Conservation (phyloP, 2,329 filamentous ascomycete species). For the Myriosclerotinia duriaeana region DNA sequence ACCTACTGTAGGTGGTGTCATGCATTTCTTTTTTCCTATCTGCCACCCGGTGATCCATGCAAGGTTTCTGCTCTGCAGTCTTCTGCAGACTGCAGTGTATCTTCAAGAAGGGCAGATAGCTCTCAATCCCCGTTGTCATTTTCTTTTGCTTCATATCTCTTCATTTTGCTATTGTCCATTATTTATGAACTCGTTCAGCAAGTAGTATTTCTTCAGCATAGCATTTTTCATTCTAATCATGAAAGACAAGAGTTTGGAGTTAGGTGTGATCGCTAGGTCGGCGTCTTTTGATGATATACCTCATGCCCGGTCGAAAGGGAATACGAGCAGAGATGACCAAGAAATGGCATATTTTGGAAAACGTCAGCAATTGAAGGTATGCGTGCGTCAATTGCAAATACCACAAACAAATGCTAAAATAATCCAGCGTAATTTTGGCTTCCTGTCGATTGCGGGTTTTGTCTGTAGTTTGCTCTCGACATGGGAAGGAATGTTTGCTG, state of each 20-base stretch:
- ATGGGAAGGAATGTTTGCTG: slow-evolving; percentile 43
- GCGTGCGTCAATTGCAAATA: neutral
- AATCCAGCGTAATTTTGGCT: slow-evolving; percentile 43
- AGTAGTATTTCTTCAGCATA: neutral
- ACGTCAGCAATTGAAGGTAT: slow-evolving; percentile 33
- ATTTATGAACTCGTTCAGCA: neutral
- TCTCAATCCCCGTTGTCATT: slow-evolving; percentile 9
- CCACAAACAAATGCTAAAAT: neutral
- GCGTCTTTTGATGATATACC: slow-evolving; percentile 12
- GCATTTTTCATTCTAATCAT: slow-evolving; percentile 25
- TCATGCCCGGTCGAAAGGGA: slow-evolving; percentile 23
- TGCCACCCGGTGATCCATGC: slow-evolving; percentile 15
- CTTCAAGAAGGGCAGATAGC: slow-evolving; percentile 11
- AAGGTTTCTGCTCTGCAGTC: slow-evolving; percentile 5
- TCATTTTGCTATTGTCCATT: neutral
- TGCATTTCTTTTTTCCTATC: slow-evolving; percentile 5
- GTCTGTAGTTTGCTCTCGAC: slow-evolving; percentile 45
- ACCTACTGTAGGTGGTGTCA: slow-evolving; percentile 5
- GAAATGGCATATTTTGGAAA: slow-evolving; percentile 37
- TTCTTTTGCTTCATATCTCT: slow-evolving; percentile 10
- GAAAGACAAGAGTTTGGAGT: slow-evolving; percentile 24
- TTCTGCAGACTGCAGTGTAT: slow-evolving; percentile 2
- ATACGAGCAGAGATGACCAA: slow-evolving; percentile 31
- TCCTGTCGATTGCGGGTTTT: slow-evolving; percentile 45
- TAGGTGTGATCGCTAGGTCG: slow-evolving; percentile 24